Conservation (phyloP, 2,329 filamentous ascomycete species). For the Thielaviopsis euricoi region DNA sequence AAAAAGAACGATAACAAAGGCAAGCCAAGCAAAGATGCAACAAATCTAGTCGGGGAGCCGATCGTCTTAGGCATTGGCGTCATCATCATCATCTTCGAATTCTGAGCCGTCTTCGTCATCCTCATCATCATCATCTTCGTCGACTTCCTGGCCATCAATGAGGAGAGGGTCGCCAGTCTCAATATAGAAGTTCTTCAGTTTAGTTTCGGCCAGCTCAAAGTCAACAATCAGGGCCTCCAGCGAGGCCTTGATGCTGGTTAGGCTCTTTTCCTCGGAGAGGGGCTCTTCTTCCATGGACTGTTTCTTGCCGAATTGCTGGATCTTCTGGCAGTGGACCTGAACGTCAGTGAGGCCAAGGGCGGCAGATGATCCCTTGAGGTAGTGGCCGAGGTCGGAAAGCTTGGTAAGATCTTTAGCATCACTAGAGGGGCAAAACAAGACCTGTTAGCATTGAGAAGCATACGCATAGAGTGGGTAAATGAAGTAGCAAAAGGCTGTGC, state of each 20-base stretch:
- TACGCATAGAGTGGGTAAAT: not conserved
- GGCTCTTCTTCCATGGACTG: constrained; percentile 60
- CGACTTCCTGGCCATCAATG: constrained; percentile 1
- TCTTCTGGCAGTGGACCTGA: constrained; percentile 87
- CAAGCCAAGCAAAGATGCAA: not conserved
- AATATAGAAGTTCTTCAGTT: constrained; percentile 51
- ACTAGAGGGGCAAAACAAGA: constrained; percentile 26
- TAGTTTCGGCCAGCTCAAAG: constrained; percentile 54
- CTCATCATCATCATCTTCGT: constrained; percentile 8
- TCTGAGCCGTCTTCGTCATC: constrained; percentile 3
- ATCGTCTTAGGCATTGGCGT: constrained; percentile 4
- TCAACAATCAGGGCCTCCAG: constrained; percentile 59
- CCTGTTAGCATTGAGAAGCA: not conserved
- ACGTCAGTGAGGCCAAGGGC: constrained; percentile 84
- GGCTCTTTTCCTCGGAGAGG: constrained; percentile 51
- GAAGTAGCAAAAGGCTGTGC: not conserved
- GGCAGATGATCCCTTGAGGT: constrained; percentile 91
- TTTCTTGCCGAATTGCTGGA: constrained; percentile 76
- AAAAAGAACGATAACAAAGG: not conserved
- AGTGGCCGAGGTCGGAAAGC: constrained; percentile 78
- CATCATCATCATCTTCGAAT: constrained; percentile 3
- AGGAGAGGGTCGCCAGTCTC: constrained; percentile 11
- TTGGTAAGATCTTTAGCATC: constrained; percentile 49
- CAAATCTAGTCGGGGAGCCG: not conserved
- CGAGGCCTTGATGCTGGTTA: constrained; percentile 53